A percentile compares a stretch with the other conserved stretches of the same genome.
Conservation (phyloP, 345 rosid species). For the Eucalyptus rudis region DNA sequence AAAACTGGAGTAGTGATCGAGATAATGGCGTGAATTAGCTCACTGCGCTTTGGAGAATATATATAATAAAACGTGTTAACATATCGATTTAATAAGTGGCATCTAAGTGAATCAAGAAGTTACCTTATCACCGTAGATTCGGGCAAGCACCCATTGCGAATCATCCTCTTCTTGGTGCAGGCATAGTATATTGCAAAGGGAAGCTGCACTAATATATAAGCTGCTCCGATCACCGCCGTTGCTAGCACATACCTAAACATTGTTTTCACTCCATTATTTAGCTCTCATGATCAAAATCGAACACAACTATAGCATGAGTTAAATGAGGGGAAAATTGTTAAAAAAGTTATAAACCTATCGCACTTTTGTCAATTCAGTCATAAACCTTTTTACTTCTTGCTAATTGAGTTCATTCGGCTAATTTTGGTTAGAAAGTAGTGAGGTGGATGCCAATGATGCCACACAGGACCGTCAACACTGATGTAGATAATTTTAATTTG, state of each 20-base stretch:
- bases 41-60: background rate
- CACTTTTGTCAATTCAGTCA: too few relatives aligned
- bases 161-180: conserved; percentile 5
- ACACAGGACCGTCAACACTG: rapidly evolving
- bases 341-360: too few relatives aligned
- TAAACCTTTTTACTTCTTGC: too few relatives aligned
- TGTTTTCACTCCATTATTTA: background rate
- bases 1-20: background rate
- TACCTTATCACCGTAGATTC: conserved; percentile 16
- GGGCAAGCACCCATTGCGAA: background rate
- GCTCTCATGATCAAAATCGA: background rate
- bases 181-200: conserved; percentile 8
- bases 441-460: rapidly evolving
- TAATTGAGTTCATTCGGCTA: too few relatives aligned
- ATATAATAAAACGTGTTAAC: background rate
- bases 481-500: too few relatives aligned
- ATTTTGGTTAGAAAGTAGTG: too few relatives aligned
- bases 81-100: background rate
- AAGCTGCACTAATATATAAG: conserved; percentile 6
- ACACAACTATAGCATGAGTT: background rate
- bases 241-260: conserved; percentile 6
- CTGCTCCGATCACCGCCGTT: background rate
- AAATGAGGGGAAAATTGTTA: background rate
- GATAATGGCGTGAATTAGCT: background rate
- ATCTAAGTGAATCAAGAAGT: background rate